These are phyloP conservation scores for Pseudogymnoascus sp. DNA, from an alignment of 2,329 filamentous ascomycete species.

Conservation along the genomic window DNA sequence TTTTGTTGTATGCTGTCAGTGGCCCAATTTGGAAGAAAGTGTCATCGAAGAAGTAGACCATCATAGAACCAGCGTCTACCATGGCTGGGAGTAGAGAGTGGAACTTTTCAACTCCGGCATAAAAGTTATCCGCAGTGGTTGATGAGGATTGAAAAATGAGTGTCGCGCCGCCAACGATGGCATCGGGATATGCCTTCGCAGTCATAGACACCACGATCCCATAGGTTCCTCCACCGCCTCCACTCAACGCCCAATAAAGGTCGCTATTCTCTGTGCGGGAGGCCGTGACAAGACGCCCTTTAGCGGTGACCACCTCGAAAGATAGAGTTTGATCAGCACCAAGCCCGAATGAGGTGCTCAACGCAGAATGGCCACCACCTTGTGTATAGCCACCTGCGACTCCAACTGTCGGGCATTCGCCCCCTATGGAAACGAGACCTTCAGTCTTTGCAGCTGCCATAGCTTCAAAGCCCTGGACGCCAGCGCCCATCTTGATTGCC, in stretches of 20 bases:
- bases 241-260: constrained; percentile 55
- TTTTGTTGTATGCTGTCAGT: constrained; percentile 41
- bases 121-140: constrained; percentile 38
- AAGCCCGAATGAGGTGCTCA: constrained; percentile 48
- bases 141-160: constrained; percentile 34
- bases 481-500: constrained; percentile 47
- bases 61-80: constrained; percentile 42
- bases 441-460: constrained; percentile 34
- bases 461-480: constrained; percentile 42
- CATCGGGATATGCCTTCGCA: constrained; percentile 40
- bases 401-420: constrained; percentile 49
- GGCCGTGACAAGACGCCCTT: constrained; percentile 41
- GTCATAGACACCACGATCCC: constrained; percentile 50
- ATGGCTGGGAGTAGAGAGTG: constrained; percentile 37
- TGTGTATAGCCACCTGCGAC: constrained; percentile 52
- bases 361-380: constrained; percentile 50
- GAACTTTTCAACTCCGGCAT: constrained; percentile 39
- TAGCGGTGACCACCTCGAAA: constrained; percentile 47
- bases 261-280: constrained; percentile 42
- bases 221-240: constrained; percentile 53
- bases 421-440: constrained; percentile 41
- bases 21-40: constrained; percentile 39
- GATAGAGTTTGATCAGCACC: constrained; percentile 51
- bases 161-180: constrained; percentile 35
- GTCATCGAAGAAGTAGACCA: constrained; percentile 41